Evolutionary conservation across 2,329 filamentous ascomycete genomes (phyloP).

Genomic region (Penicillium sp.): DNA sequence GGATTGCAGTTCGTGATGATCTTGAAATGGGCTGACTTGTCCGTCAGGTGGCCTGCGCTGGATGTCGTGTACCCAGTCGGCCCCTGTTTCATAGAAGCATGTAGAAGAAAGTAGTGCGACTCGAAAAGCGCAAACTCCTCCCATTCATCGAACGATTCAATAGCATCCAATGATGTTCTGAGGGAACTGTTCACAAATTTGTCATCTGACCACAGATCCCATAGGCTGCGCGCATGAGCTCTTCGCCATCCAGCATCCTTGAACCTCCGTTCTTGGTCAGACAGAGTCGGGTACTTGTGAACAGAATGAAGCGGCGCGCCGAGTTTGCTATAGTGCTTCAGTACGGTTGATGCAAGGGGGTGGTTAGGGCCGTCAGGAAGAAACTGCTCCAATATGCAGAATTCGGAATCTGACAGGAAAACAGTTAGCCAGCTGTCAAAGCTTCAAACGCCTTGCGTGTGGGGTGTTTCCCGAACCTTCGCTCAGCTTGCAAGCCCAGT

Average conservation of each 20-base stretch:
- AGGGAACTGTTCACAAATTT: conserved; percentile 66
- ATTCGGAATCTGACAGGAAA: conserved; percentile 62
- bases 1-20: conserved; percentile 32
- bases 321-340: conserved; percentile 80
- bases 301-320: conserved; percentile 79
- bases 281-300: conserved; percentile 67
- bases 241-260: conserved; percentile 68
- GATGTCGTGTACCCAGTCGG: neutral
- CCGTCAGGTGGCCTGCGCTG: neutral
- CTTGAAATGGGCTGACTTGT: conserved; percentile 23
- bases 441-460: neutral
- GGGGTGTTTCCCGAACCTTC: conserved; percentile 58
- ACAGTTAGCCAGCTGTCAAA: conserved; percentile 9
- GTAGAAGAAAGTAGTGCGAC: conserved; percentile 81
- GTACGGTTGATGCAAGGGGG: conserved; percentile 86
- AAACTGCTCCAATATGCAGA: conserved; percentile 86
- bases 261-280: conserved; percentile 73
- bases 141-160: conserved; percentile 94
- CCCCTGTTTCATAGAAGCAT: conserved; percentile 56
- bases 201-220: conserved; percentile 79
- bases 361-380: conserved; percentile 77
- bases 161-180: conserved; percentile 65
- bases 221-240: conserved; percentile 70
- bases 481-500: conserved; percentile 75
- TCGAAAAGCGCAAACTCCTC: conserved; percentile 89